A percentile compares a stretch with the other conserved stretches of the same genome.
phyloP scores from a whole-genome alignment of 2,329 filamentous ascomycete species.

The Cladophialophora psammophila region DNA sequence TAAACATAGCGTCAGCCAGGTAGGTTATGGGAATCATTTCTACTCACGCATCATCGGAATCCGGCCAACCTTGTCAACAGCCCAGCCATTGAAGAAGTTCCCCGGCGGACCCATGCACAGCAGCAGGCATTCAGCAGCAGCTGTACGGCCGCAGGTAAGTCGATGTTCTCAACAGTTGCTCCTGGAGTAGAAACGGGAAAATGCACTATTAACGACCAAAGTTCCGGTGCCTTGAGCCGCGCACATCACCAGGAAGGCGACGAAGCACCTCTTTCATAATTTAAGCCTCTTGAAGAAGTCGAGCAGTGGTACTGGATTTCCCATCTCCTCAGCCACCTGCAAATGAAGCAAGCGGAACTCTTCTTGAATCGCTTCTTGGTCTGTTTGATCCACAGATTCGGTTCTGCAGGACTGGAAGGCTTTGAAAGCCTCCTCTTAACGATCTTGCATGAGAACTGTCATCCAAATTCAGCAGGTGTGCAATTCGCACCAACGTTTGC shows the following conservation, averaged over 20 bases:
- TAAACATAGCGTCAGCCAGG: slow-evolving; percentile 3
- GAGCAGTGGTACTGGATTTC: slow-evolving; percentile 18
- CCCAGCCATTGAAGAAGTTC: background rate
- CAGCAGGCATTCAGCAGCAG: too few relatives aligned
- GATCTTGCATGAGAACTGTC: slow-evolving; percentile 17
- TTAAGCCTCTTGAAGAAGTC: slow-evolving; percentile 30
- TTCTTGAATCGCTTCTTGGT: slow-evolving; percentile 7
- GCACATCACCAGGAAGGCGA: slow-evolving; percentile 23
- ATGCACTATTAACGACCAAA: slow-evolving; percentile 27
- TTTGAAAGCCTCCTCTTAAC: slow-evolving; percentile 26
- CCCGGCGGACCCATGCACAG: too few relatives aligned
- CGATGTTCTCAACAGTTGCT: too few relatives aligned
- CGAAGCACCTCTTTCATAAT: slow-evolving; percentile 33
- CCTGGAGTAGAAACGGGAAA: background rate
- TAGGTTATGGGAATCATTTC: too few relatives aligned
- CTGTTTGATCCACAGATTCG: background rate
- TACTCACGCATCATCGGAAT: slow-evolving; percentile 4
- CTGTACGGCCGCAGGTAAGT: too few relatives aligned
- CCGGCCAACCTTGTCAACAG: slow-evolving; percentile 24
- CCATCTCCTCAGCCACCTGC: slow-evolving; percentile 24
- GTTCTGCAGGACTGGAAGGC: slow-evolving; percentile 24
- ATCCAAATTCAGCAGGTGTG: background rate
- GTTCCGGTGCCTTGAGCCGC: slow-evolving; percentile 23
- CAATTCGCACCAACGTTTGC: background rate
- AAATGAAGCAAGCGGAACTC: slow-evolving; percentile 28